Conservation (phyloP, 2,329 filamentous ascomycete species). For the Pyricularia grisea region DNA sequence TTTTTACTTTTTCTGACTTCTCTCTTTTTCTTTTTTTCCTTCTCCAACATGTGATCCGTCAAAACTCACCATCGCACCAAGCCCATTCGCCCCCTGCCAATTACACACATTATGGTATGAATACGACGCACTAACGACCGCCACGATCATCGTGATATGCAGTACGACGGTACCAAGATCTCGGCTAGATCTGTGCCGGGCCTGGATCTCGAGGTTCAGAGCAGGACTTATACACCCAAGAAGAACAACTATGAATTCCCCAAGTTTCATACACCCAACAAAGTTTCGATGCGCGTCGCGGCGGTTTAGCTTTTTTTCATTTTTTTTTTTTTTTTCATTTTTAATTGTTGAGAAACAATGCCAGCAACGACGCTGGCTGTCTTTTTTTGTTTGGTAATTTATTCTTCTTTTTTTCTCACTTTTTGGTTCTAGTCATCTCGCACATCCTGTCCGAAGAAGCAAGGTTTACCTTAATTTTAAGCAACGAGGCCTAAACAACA, state of each 20-base stretch:
- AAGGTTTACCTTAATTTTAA: background rate
- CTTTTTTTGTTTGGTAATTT: background rate
- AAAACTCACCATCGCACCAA: background rate
- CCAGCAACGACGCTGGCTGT: background rate
- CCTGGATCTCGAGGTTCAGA: slow-evolving; percentile 26
- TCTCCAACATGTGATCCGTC: too few relatives aligned
- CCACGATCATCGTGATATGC: background rate
- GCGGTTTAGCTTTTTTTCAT: background rate
- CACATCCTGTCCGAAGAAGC: background rate
- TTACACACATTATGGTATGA: background rate
- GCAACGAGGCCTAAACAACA: background rate
- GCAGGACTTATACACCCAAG: slow-evolving; percentile 13
- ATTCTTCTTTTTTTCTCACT: background rate
- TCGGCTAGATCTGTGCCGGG: slow-evolving; percentile 20
- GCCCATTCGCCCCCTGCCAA: background rate
- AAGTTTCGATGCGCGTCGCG: background rate
- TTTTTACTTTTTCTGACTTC: background rate
- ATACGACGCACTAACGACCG: background rate
- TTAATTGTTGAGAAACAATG: background rate
- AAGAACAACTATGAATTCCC: slow-evolving; percentile 14
- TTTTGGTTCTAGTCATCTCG: background rate
- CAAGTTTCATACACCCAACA: slow-evolving; percentile 11
- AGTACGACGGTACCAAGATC: slow-evolving; percentile 23
- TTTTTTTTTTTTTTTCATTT: too few relatives aligned
- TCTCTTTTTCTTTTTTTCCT: background rate